A percentile compares a stretch with the other conserved stretches of the same genome.
Evolutionary conservation across 352 stramenopile genomes (phyloP).

Genomic region (Elongisporangium anandrum): DNA sequence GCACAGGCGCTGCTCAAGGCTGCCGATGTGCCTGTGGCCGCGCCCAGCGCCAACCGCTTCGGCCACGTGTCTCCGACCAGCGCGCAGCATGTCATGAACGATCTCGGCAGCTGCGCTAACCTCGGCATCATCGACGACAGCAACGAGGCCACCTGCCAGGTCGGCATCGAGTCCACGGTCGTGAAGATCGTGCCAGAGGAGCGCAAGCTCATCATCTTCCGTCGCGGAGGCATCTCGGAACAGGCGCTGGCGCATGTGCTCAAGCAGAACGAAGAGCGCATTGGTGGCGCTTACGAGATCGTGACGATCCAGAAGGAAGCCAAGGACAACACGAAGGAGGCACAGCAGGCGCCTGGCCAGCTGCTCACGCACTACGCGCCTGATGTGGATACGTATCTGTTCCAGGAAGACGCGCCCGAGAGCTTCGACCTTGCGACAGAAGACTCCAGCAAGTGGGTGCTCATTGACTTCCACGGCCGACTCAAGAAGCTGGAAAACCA

Average conservation of each 20-base stretch:
- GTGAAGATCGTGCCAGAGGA: slow-evolving; percentile 84
- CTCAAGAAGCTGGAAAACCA: slow-evolving; percentile 37
- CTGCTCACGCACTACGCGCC: slow-evolving; percentile 98
- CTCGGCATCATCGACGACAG: slow-evolving; percentile 81
- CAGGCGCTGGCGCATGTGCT: slow-evolving; percentile 58
- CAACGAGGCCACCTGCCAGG: slow-evolving; percentile 54
- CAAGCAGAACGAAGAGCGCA: slow-evolving; percentile 24
- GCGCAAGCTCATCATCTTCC: slow-evolving; percentile 82
- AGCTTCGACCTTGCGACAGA: slow-evolving; percentile 24
- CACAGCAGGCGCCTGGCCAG: slow-evolving; percentile 93
- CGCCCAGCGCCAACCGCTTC: slow-evolving; percentile 98
- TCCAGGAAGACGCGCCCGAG: slow-evolving; percentile 36
- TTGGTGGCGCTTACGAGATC: slow-evolving; percentile 52
- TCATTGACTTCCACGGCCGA: slow-evolving; percentile 78
- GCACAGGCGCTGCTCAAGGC: slow-evolving; percentile 87
- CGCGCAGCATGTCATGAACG: slow-evolving; percentile 95
- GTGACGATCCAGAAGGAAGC: slow-evolving; percentile 63
- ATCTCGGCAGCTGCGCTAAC: slow-evolving; percentile 90
- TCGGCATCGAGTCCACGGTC: slow-evolving; percentile 95
- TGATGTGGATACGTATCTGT: slow-evolving; percentile 89
- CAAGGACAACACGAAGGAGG: slow-evolving; percentile 58
- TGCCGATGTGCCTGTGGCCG: slow-evolving; percentile 93
- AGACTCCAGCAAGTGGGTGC: slow-evolving; percentile 51
- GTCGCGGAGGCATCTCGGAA: slow-evolving; percentile 83
- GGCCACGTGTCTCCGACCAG: slow-evolving; percentile 97